Conservation (phyloP, 1,139 yeast genomes). For the Spathaspora sp. region DNA sequence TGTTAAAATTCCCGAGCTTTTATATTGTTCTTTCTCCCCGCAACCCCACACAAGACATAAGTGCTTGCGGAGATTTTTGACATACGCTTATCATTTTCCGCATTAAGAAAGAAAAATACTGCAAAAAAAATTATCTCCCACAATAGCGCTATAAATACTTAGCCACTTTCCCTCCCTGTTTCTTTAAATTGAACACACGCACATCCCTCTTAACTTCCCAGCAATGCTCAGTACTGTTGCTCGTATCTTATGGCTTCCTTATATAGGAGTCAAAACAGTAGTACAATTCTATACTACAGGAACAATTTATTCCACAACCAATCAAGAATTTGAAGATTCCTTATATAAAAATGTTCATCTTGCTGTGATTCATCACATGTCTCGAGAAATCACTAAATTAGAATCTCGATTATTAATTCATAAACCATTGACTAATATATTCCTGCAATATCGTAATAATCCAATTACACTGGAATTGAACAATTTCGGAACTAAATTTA, state of each 20-base stretch:
- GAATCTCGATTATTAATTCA: constrained; percentile 10
- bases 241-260: constrained; percentile 16
- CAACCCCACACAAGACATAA: background rate
- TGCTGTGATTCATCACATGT: constrained; percentile 24
- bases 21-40: background rate
- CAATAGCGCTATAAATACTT: background rate
- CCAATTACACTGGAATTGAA: constrained; percentile 9
- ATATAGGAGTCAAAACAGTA: constrained; percentile 17
- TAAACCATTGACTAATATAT: constrained; percentile 9
- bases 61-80: background rate
- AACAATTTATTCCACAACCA: constrained; percentile 27
- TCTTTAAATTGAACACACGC: background rate
- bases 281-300: constrained; percentile 29
- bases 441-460: constrained; percentile 5
- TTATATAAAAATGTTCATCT: constrained; percentile 28
- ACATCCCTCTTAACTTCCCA: background rate
- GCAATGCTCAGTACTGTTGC: background rate
- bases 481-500: constrained; percentile 24
- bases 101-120: background rate
- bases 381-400: constrained; percentile 15
- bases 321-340: constrained; percentile 25
- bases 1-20: background rate
- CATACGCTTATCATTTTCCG: background rate
- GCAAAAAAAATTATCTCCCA: background rate
- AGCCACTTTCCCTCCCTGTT: background rate